A percentile compares a stretch with the other conserved stretches of the same genome.
phyloP scores from a whole-genome alignment of 2,329 filamentous ascomycete species.

The Emergomyces orientalis region DNA sequence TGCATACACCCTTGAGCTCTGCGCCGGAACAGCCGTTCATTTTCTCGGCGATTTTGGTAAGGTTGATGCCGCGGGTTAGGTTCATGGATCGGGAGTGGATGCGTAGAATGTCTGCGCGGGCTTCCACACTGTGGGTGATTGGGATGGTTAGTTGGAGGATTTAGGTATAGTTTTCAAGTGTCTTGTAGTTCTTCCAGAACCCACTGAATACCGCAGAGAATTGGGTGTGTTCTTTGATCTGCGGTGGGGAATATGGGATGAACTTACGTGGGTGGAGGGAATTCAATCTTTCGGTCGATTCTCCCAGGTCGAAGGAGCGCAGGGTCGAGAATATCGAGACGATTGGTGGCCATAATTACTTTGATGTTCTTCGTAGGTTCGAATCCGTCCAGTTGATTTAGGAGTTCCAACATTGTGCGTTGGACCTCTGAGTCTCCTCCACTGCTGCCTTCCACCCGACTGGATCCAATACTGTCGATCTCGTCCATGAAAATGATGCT shows the following conservation, averaged over 20 bases:
- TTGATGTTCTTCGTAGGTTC: constrained; percentile 99
- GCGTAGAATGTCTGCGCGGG: constrained; percentile 90
- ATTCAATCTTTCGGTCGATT: constrained; percentile 98
- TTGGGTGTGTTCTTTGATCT: not conserved
- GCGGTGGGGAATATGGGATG: not conserved
- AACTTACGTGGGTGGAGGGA: constrained; percentile 73
- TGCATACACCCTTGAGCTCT: constrained; percentile 97
- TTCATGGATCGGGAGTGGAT: constrained; percentile 99
- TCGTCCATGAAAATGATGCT: constrained; percentile 99
- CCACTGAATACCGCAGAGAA: not conserved
- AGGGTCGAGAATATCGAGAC: constrained; percentile 92
- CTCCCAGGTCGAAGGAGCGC: constrained; percentile 90
- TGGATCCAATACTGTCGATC: constrained; percentile 97
- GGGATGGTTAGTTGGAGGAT: constrained; percentile 5
- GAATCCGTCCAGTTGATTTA: constrained; percentile 97
- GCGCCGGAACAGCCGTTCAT: constrained; percentile 99
- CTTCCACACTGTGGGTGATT: constrained; percentile 56
- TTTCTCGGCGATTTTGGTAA: constrained; percentile 98
- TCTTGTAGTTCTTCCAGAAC: not conserved
- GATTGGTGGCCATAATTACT: constrained; percentile 99
- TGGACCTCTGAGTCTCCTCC: constrained; percentile 97
- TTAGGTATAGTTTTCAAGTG: not conserved
- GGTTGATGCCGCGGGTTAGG: constrained; percentile 89
- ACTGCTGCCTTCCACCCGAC: constrained; percentile 88
- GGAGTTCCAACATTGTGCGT: constrained; percentile 93